Percentiles rank a stretch among this genome's conserved stretches.
These are phyloP conservation scores for Solanum chiquidenum DNA, from an alignment of 257 asterid species.

Conservation along the genomic window DNA sequence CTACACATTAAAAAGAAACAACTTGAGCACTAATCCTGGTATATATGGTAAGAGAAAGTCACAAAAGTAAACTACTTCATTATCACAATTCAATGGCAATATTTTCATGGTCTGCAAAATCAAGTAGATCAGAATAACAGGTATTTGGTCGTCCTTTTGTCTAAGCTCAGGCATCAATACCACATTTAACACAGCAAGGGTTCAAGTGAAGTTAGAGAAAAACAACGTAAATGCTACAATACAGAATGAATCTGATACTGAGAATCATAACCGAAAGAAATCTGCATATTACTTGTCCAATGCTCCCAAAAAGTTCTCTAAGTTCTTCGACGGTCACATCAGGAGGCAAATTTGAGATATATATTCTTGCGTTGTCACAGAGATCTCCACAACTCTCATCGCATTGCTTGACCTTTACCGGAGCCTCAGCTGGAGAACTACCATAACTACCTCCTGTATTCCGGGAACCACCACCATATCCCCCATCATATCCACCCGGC, in stretches of 20 bases:
- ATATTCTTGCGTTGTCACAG: conserved; percentile 92
- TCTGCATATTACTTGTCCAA: conserved; percentile 84
- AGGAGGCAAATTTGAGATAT: conserved; percentile 96
- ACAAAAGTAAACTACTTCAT: not conserved
- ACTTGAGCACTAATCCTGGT: not conserved
- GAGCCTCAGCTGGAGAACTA: conserved; percentile 50
- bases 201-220: not conserved
- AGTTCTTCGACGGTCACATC: conserved; percentile 91
- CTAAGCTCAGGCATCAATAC: not conserved
- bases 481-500: conserved; percentile 35
- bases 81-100: not conserved
- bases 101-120: not conserved
- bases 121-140: not conserved
- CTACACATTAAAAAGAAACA: conserved; percentile 15
- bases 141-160: not conserved
- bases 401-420: conserved; percentile 86
- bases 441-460: conserved; percentile 49
- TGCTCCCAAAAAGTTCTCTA: conserved; percentile 93
- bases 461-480: conserved; percentile 61
- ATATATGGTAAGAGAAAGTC: not conserved
- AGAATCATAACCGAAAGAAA: conserved; percentile 15
- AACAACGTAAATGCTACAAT: not conserved
- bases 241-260: not conserved
- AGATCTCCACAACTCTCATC: conserved; percentile 89
- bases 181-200: not conserved